Evolutionary conservation across 2,329 filamentous ascomycete genomes (phyloP).

Genomic region (Colletotrichum spaethianum): DNA sequence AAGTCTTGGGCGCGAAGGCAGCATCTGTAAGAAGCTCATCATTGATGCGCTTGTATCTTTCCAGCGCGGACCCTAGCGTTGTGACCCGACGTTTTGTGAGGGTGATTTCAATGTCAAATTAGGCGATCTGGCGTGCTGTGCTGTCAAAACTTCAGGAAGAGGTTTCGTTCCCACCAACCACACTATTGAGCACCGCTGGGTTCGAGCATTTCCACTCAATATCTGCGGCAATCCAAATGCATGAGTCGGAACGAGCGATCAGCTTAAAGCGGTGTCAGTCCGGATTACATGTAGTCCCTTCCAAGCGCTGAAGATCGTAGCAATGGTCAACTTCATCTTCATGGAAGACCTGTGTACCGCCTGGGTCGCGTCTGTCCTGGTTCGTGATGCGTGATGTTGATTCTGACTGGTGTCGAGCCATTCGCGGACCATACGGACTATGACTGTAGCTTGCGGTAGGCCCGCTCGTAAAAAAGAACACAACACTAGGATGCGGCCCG

Average conservation of each 20-base stretch:
- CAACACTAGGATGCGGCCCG: conserved; percentile 8
- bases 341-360: too few relatives aligned
- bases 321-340: too few relatives aligned
- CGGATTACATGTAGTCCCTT: too few relatives aligned
- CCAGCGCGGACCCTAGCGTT: not conserved
- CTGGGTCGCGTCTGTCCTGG: too few relatives aligned
- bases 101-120: not conserved
- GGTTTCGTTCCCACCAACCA: not conserved
- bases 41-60: not conserved
- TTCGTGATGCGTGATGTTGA: too few relatives aligned
- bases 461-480: too few relatives aligned
- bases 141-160: not conserved
- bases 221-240: not conserved
- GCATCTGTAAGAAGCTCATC: not conserved
- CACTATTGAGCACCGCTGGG: not conserved
- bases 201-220: not conserved
- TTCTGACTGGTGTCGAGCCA: too few relatives aligned
- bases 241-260: not conserved
- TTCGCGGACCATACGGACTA: too few relatives aligned
- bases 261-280: not conserved
- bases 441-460: too few relatives aligned
- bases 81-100: not conserved
- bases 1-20: not conserved
- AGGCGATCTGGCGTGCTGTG: not conserved
- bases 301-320: too few relatives aligned